Evolutionary conservation across 2,329 filamentous ascomycete species (phyloP).

Genomic region (Epichloe uncinata): DNA sequence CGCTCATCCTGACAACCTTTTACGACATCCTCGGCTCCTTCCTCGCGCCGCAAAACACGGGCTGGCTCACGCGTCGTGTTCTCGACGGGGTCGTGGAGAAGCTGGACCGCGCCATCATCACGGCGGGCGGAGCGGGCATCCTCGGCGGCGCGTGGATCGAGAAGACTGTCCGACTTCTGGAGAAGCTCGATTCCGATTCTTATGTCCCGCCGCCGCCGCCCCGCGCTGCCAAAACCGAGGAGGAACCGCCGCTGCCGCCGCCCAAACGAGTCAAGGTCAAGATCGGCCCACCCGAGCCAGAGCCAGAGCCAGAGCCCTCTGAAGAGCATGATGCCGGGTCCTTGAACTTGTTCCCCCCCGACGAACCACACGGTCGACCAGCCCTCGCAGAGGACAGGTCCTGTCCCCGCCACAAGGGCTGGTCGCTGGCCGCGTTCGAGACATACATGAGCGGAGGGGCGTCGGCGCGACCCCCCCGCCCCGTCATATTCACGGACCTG

Average conservation of each 20-base stretch:
- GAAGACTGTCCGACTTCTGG: conserved; percentile 31
- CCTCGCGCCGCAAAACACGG: not conserved
- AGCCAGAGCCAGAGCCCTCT: no score
- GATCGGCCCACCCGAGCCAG: no score
- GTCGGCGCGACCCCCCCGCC: conserved; percentile 31
- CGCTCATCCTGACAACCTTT: conserved; percentile 49
- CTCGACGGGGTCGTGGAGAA: conserved; percentile 47
- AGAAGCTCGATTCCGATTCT: conserved; percentile 15
- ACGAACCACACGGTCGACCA: conserved; percentile 18
- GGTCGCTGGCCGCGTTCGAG: conserved; percentile 48
- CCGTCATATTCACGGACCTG: conserved; percentile 56
- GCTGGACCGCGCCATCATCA: conserved; percentile 66
- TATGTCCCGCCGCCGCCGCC: no score
- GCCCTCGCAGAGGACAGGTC: conserved; percentile 9
- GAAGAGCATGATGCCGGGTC: no score
- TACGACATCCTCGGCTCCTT: conserved; percentile 15
- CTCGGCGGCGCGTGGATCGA: conserved; percentile 41
- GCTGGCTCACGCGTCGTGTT: conserved; percentile 7
- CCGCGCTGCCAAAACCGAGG: no score
- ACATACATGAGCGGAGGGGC: conserved; percentile 39
- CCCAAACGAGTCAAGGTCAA: conserved; percentile 10
- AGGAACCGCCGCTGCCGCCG: conserved; percentile 5
- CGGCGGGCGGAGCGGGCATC: conserved; percentile 49
- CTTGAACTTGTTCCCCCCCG: conserved; percentile 4
- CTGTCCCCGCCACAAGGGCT: conserved; percentile 21